Evolutionary conservation across 768 basidiomycete genomes (phyloP), one percentile per base, ranked within the genome.

Genomic region (Lactifluus hygrophoroides): DNA sequence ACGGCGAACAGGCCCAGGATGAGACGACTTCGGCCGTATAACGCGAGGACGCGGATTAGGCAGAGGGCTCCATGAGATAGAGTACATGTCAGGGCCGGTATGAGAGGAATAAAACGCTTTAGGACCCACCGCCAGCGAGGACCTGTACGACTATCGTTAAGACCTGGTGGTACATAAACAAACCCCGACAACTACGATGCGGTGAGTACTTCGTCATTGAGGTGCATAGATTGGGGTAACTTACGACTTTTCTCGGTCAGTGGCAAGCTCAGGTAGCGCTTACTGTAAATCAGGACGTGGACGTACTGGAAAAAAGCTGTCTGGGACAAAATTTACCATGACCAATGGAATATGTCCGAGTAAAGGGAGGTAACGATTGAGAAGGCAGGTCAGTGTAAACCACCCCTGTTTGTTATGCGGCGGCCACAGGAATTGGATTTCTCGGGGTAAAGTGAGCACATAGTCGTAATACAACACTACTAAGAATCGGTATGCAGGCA

Each of bases 341-440:
- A 62, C 65, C 17, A 67, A 44, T 0, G 65, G 66, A 8, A 68
- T 61, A 28, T 66, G 60, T 8, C 73, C 76, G 34, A 78, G 67
- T 46, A 77, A 67, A 1, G 77, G 71, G 40, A 77, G 64, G 55
- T 82, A 82, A 9, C 81, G 76, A 57, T 79, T 79, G 40, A 79
- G 51, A 45, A 79, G 74, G 66, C 80, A 81, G 64, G 75, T 72
- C 21, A 71, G 71, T 2, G 77, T 70, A 45, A 76, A 74, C 19
- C 64, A 61, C 2, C 66, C 69, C 56, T 72, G 76, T 5, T 71
- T 73, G 45, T 70, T 68, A 34, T 51, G 42, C 1, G 58, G 58
- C 52, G 66, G 66, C 80, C 80, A 82, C 8, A 82, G 64, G 43
- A 72, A 73, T 14, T 66, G 64, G 38, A 77, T 64, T 62, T 82